Evolutionary conservation across 129 eudicot genomes (phyloP), one percentile per base, ranked within the genome.

Genomic region (Logfia minima): DNA sequence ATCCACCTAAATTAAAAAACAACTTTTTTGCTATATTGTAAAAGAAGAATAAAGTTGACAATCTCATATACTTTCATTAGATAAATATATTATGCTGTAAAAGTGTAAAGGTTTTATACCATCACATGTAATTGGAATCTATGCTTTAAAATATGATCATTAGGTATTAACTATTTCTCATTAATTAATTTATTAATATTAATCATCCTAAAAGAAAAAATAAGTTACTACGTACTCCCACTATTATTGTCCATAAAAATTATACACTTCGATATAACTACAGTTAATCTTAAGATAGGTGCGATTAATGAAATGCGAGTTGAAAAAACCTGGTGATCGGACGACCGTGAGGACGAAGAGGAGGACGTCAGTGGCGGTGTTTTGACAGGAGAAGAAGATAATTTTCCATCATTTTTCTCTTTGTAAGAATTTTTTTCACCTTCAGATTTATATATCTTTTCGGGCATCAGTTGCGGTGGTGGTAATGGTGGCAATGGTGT

Each of bases 251-350:
- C 6, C 16, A 39, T 2, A 39, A 7, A 39, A 37, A 39, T 6
- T 0, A 39, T 39, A 9, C 13, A 39, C 8, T 39, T 39, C 8
- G 13, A 39, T 39, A 39, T 1, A 39, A 8, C 0, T 55, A 18
- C 26, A 8, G 3, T 17, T 55, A 18, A n/a, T 18, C 1, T n/a
- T 56, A 4, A 23, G 26, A 61, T 61, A 39, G 13, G 21, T 26
- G 35, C 6, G 29, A 48, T 45, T 19, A 48, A 53, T 2, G 23
- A 26, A 72, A 53, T 39, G 51, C 70, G 23, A 39, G 31, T 8
- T 4, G 29, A 8, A 71, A 71, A 43, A 17, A 84, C 91, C 91
- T 87, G 90, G 37, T 81, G 80, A 43, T 82, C 80, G 17, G 85
- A 71, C 34, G 90, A 82, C 41, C 55, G 75, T 34, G 86, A 83